Evolutionary conservation across 345 rosid genomes (phyloP).

Genomic region (Pistacia vera): DNA sequence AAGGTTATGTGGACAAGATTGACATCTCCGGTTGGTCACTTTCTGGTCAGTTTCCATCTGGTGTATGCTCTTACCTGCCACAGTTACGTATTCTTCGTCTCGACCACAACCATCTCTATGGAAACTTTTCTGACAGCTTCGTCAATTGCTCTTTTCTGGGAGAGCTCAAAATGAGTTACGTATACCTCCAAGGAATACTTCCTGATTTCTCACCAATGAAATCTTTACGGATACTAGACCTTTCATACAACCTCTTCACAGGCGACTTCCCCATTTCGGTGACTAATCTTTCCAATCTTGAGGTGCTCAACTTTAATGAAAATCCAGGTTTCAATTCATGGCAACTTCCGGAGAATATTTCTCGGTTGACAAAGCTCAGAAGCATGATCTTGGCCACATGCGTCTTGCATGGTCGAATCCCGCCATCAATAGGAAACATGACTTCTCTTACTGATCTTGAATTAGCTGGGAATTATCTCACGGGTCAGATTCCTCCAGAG

Average conservation of each 20-base stretch:
- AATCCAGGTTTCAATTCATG: conserved; percentile 49
- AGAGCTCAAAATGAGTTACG: conserved; percentile 43
- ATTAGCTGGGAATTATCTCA: conserved; percentile 73
- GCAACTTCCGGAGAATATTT: conserved; percentile 55
- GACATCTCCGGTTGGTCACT: conserved; percentile 64
- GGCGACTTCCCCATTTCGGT: conserved; percentile 72
- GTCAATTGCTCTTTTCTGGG: conserved; percentile 72
- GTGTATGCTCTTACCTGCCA: conserved; percentile 70
- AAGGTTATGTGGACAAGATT: conserved; percentile 58
- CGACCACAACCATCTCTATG: conserved; percentile 51
- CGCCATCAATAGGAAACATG: conserved; percentile 76
- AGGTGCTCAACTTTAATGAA: conserved; percentile 53
- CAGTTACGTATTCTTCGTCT: conserved; percentile 69
- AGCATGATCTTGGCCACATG: conserved; percentile 71
- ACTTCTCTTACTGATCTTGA: conserved; percentile 88
- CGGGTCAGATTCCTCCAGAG: conserved; percentile 70
- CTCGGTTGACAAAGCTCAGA: conserved; percentile 58
- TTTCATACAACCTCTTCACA: conserved; percentile 66
- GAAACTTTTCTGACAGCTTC: conserved; percentile 53
- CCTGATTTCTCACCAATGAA: conserved; percentile 68
- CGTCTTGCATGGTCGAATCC: conserved; percentile 61
- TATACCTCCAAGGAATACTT: conserved; percentile 45
- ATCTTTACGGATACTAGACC: conserved; percentile 60
- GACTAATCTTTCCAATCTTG: conserved; percentile 62
- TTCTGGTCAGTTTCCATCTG: conserved; percentile 65